Conservation (phyloP, 805 yeast genomes). For the Metschnikowia koreensis region DNA sequence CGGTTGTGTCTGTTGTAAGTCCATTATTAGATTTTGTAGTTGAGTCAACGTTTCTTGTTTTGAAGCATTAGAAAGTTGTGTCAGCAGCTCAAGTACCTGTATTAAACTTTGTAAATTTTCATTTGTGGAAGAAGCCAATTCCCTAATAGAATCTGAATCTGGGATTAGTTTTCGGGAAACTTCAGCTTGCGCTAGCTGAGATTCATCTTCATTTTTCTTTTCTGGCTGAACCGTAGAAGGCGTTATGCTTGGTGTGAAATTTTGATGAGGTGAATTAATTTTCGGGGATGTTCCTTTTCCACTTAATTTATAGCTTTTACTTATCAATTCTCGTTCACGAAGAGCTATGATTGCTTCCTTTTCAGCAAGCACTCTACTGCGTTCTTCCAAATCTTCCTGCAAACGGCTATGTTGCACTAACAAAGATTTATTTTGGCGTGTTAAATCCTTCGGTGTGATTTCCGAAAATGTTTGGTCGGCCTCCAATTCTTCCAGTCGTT, state of each 20-base stretch:
- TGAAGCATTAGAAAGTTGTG: not conserved
- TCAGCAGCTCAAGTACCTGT: not conserved
- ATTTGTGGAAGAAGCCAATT: no score
- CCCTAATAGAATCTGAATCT: not conserved
- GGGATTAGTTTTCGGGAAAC: not conserved
- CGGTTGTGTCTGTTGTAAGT: not conserved
- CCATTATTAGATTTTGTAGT: not conserved
- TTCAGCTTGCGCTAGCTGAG: no score
- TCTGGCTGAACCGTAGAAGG: not conserved
- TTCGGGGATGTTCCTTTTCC: not conserved
- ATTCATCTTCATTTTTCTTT: no score
- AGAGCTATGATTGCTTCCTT: not conserved
- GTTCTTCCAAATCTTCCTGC: not conserved
- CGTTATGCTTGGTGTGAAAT: not conserved
- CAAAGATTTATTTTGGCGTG: slow-evolving; percentile 3
- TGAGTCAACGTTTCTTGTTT: not conserved
- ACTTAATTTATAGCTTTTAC: not conserved
- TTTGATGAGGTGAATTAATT: no score
- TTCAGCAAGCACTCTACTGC: not conserved
- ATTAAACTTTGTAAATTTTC: not conserved
- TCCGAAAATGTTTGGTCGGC: not conserved
- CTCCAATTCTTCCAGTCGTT: not conserved
- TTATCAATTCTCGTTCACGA: not conserved
- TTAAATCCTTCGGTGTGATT: not conserved
- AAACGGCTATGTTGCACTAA: not conserved